phyloP scores from a whole-genome alignment of 768 basidiomycete species.

The Pulveroboletus sp. region DNA sequence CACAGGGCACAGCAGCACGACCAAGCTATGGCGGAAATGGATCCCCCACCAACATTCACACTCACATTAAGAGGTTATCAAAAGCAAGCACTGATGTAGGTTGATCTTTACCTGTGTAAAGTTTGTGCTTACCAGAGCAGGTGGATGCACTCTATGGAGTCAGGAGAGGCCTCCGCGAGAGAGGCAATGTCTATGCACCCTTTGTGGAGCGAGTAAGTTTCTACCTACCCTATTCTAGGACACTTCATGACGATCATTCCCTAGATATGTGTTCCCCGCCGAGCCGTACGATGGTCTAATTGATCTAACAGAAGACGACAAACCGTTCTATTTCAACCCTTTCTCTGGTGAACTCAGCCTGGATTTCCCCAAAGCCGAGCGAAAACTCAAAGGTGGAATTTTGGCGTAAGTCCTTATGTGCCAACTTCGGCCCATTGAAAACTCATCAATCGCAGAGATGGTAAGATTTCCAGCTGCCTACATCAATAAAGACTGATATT shows the following conservation, averaged over 20 bases:
- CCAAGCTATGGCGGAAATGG: conserved; percentile 70
- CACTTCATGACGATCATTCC: conserved; percentile 4
- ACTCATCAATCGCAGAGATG: conserved; percentile 31
- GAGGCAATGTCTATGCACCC: conserved; percentile 81
- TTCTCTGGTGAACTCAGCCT: conserved; percentile 89
- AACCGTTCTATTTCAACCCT: conserved; percentile 82
- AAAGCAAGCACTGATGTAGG: conserved; percentile 83
- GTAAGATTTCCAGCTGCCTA: conserved; percentile 17
- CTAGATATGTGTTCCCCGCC: conserved; percentile 70
- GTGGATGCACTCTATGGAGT: conserved; percentile 91
- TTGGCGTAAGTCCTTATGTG: conserved; percentile 60
- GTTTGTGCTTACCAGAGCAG: conserved; percentile 34
- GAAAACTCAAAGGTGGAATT: conserved; percentile 80
- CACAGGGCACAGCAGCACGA: conserved; percentile 82
- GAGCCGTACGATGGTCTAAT: conserved; percentile 58
- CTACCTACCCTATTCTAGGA: background rate
- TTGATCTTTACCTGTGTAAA: background rate
- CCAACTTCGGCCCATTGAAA: background rate
- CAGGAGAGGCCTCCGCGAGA: conserved; percentile 64
- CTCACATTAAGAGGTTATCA: conserved; percentile 82
- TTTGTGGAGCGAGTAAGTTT: conserved; percentile 83
- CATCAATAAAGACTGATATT: conserved; percentile 2
- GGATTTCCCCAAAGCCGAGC: conserved; percentile 76
- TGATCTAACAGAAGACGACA: conserved; percentile 78
- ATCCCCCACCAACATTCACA: conserved; percentile 72